Conservation (phyloP, 1,284 basidiomycete genomes). For the Cryptococcus sp. region DNA sequence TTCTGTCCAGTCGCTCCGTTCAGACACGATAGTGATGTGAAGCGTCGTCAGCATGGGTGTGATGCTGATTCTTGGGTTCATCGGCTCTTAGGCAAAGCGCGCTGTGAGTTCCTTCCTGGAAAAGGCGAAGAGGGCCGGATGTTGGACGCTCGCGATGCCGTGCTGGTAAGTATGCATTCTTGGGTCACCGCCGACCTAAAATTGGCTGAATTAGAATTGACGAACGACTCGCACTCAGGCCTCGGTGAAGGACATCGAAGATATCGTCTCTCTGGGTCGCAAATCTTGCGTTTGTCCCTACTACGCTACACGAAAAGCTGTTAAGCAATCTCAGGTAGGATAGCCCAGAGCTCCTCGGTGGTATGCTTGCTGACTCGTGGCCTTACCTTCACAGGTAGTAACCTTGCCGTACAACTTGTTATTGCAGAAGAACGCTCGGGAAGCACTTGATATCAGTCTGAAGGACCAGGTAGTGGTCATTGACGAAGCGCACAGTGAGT, state of each 20-base stretch:
- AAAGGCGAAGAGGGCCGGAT: slow-evolving; percentile 70
- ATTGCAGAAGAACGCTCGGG: slow-evolving; percentile 78
- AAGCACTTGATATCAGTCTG: slow-evolving; percentile 81
- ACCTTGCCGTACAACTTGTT: slow-evolving; percentile 93
- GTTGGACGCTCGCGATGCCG: slow-evolving; percentile 85
- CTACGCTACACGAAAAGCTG: slow-evolving; percentile 83
- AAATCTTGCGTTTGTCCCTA: slow-evolving; percentile 80
- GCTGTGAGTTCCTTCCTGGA: slow-evolving; percentile 79
- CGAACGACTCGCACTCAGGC: slow-evolving; percentile 59
- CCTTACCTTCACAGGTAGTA: slow-evolving; percentile 63
- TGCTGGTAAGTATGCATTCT: slow-evolving; percentile 64
- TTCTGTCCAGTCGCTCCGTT: background rate
- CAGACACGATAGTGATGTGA: too few species aligned
- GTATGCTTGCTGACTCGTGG: too few species aligned
- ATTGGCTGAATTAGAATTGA: too few species aligned
- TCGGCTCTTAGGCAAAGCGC: slow-evolving; percentile 56
- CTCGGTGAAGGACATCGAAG: slow-evolving; percentile 89
- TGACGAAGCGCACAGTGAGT: slow-evolving; percentile 93
- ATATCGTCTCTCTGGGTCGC: slow-evolving; percentile 74
- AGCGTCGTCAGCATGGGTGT: slow-evolving; percentile 53
- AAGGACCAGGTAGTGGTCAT: slow-evolving; percentile 84
- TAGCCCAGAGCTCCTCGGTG: too few species aligned
- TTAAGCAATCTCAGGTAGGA: slow-evolving; percentile 82
- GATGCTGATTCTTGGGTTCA: too few species aligned
- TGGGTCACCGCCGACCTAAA: background rate